Evolutionary conservation across 2,329 filamentous ascomycete species (phyloP).

Genomic region (Moelleriella libera): DNA sequence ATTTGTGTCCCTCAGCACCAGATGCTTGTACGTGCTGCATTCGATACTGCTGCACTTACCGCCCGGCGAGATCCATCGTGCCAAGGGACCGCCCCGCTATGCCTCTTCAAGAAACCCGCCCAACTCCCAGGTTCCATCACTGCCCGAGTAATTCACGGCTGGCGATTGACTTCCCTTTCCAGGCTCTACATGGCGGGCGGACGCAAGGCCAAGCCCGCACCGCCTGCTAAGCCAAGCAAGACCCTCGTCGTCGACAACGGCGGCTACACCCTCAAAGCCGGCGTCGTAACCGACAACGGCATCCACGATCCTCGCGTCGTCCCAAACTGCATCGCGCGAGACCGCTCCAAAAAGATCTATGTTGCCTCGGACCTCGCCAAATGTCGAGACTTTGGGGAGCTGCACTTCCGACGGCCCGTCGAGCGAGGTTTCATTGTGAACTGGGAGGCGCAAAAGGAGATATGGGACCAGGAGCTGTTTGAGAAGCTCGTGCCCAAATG

Average conservation of each 20-base stretch:
- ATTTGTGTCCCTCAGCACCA: too few relatives aligned
- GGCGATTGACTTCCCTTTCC: too few relatives aligned
- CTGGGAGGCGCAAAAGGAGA: conserved; percentile 90
- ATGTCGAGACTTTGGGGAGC: conserved; percentile 81
- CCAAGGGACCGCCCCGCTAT: too few relatives aligned
- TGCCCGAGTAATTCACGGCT: too few relatives aligned
- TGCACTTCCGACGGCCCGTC: conserved; percentile 73
- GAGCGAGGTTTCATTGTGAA: conserved; percentile 93
- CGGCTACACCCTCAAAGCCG: conserved; percentile 81
- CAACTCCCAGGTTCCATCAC: too few relatives aligned
- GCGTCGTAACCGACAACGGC: conserved; percentile 43
- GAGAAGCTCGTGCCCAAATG: conserved; percentile 50
- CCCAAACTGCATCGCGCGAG: conserved; percentile 79
- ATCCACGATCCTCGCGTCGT: conserved; percentile 51
- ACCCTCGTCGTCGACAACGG: conserved; percentile 93
- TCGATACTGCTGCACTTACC: background rate
- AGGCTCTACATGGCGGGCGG: conserved; percentile 23
- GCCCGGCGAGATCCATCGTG: background rate
- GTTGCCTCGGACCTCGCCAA: conserved; percentile 64
- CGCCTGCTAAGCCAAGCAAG: conserved; percentile 37
- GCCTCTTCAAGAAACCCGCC: too few relatives aligned
- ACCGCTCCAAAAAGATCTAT: conserved; percentile 65
- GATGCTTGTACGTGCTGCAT: too few relatives aligned
- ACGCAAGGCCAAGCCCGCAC: conserved; percentile 37
- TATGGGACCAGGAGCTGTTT: conserved; percentile 87